Evolutionary conservation across 208 protist species (phyloP).

Genomic region (Leishmania tarentolae): DNA sequence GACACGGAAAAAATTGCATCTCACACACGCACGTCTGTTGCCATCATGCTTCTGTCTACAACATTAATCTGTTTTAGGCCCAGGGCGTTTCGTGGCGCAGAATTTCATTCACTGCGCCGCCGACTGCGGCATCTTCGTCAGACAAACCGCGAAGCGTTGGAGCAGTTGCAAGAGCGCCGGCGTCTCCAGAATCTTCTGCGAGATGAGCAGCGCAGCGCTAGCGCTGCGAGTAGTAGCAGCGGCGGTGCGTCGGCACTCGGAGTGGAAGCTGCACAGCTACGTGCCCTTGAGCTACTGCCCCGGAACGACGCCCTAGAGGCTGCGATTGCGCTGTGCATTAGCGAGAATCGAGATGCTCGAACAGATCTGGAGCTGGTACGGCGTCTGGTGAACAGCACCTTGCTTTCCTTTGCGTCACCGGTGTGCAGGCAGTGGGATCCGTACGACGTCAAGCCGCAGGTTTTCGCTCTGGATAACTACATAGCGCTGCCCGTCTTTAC

Average conservation of each 20-base stretch:
- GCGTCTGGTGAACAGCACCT: constrained; percentile 66
- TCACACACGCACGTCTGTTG: background rate
- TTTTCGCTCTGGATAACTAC: constrained; percentile 85
- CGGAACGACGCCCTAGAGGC: constrained; percentile 72
- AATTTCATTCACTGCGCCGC: constrained; percentile 17
- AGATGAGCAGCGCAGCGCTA: constrained; percentile 5
- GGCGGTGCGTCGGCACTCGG: background rate
- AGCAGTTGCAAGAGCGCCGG: constrained; percentile 37
- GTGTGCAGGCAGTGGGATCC: constrained; percentile 74
- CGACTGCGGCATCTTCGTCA: constrained; percentile 33
- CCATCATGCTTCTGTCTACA: constrained; percentile 3
- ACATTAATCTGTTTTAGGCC: constrained; percentile 11
- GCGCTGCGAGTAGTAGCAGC: constrained; percentile 1
- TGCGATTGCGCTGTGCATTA: constrained; percentile 75
- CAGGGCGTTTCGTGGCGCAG: background rate
- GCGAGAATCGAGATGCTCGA: constrained; percentile 74
- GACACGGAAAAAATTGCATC: background rate
- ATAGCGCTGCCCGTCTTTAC: constrained; percentile 90
- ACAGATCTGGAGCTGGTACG: constrained; percentile 84
- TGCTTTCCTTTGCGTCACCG: constrained; percentile 84
- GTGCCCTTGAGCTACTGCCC: constrained; percentile 51
- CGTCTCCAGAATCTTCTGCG: constrained; percentile 29
- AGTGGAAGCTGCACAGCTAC: constrained; percentile 4
- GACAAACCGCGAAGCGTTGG: constrained; percentile 26
- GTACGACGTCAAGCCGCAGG: constrained; percentile 88